Base-by-base conservation (phyloP, 306 rosid genomes). In the Pueraria montana region DNA sequence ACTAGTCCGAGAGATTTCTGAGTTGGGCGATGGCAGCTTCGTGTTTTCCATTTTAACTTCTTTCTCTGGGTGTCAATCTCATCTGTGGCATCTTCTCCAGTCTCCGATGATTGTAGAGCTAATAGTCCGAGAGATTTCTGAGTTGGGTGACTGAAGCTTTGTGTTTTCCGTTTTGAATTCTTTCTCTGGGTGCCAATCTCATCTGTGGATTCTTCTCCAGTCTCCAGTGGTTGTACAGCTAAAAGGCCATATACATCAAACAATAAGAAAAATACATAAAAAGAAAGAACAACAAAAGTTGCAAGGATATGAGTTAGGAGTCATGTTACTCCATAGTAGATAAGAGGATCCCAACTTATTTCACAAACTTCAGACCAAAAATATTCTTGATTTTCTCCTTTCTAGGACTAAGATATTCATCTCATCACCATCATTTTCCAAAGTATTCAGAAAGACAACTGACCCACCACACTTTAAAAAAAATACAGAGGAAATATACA, bases 271-370 rank as follows among this genome's bases (percentile, higher is more conserved):
- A 17, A 43, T 36, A n/a, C 66, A 48, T 20, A 43, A 46, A 40
- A 50, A 49, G 12, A 23, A 34, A 20, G 43, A 42, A 11, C 17
- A 27, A 65, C 13, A 46, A 36, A 66, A 64, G 50, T 46, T 49
- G 48, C 38, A 48, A 20, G 27, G 11, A 30, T 36, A 16, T 11
- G 32, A 69, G 34, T 18, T 43, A 61, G 55, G 49, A 73, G 45
- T 20, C 66, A 46, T 30, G 18, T 45, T 20, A 78, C 27, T 21
- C 52, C 16, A 20, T 6, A 61, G 64, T 17, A 38, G 36, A 62
- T 34, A 61, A 72, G 66, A 48, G 8, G 40, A 45, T 56, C 55
- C 66, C 34, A 23, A 63, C 43, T 62, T 73, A 81, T 23, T 82
- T n/a, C 49, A 52, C 59, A 49, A 74, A 40, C 55, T 72, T 73